Base-by-base conservation (phyloP, 129 eudicot species). In the Deinandra increscens region DNA sequence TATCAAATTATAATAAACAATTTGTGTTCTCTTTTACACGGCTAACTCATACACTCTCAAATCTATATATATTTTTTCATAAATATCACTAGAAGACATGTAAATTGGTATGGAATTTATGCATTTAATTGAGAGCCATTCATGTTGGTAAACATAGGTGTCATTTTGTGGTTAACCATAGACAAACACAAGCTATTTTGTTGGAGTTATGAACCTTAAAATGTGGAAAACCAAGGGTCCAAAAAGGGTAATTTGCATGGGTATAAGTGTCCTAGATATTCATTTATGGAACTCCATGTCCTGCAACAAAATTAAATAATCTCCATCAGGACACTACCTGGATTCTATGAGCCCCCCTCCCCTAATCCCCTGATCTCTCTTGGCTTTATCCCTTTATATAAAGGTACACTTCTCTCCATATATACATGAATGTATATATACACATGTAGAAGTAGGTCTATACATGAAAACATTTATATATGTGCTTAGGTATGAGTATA, bases 291-390 rank as follows among this genome's bases (percentile, higher is more conserved):
- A 20, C 60, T 67, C 46, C 46, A 56, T 18, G 38, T 37, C 22
- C 50, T 75, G 49, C 67, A 75, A 39, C 67, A 44, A 41, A 42
- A 48, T 31, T 61, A 75, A 42, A 48, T 31, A 50, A 75, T 75
- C 75, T 77, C 75, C 81, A 77, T 43, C 73, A 66, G 73, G 79
- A 65, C 66, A 42, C 73, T 69, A 58, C 76, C 75, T 49, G 69
- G 43, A 69, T 69, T 69, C 81, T 69, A 61, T 77, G 76, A 69
- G 76, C 81, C 71, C 66, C 72, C 80, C 74, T 76, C 80, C 69
- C 75, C 74, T 76, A 60, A 31, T 69, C 81, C 66, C 18, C 58
- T 69, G 76, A 77, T 60, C 70, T 77, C 81, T 77, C 65, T 77
- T 76, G 80, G 75, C 80, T 49, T 76, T 69, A 76, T 48, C 75